A percentile compares a stretch with the other conserved stretches of the same genome.
Evolutionary conservation across 2,329 filamentous ascomycete species (phyloP).

Genomic region (Tolypocladium album): DNA sequence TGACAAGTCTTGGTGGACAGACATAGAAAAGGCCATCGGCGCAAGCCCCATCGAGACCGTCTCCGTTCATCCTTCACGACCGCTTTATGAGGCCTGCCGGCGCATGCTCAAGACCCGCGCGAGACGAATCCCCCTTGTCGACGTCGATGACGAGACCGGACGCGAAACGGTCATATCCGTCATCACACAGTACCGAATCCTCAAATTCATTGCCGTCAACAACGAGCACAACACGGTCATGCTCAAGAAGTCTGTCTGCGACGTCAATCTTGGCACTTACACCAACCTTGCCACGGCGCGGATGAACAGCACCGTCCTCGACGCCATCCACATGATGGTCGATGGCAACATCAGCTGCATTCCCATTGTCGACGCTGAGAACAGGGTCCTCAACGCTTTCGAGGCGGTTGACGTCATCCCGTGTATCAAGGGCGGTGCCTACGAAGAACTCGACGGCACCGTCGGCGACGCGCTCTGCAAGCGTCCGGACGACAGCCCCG

Average conservation of each 20-base stretch:
- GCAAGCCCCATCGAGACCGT: slow-evolving; percentile 87
- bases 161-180: slow-evolving; percentile 91
- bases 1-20: slow-evolving; percentile 32
- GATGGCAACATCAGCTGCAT: slow-evolving; percentile 89
- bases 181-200: slow-evolving; percentile 93
- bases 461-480: slow-evolving; percentile 86
- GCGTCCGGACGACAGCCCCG: slow-evolving; percentile 81
- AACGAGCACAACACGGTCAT: slow-evolving; percentile 73
- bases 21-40: slow-evolving; percentile 90
- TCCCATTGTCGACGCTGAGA: slow-evolving; percentile 74
- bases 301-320: slow-evolving; percentile 87
- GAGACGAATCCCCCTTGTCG: slow-evolving; percentile 85
- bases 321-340: slow-evolving; percentile 89
- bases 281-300: slow-evolving; percentile 66
- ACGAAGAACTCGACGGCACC: slow-evolving; percentile 77
- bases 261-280: slow-evolving; percentile 81
- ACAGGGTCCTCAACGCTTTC: slow-evolving; percentile 83
- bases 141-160: slow-evolving; percentile 87
- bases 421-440: slow-evolving; percentile 84
- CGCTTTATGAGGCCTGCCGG: slow-evolving; percentile 89
- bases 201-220: slow-evolving; percentile 98
- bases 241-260: slow-evolving; percentile 75
- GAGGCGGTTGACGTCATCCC: slow-evolving; percentile 96
- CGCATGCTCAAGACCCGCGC: slow-evolving; percentile 91
- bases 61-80: slow-evolving; percentile 83